phyloP scores from a whole-genome alignment of 2,329 filamentous ascomycete genomes.

The Paracorniculantispora psalliotae region DNA sequence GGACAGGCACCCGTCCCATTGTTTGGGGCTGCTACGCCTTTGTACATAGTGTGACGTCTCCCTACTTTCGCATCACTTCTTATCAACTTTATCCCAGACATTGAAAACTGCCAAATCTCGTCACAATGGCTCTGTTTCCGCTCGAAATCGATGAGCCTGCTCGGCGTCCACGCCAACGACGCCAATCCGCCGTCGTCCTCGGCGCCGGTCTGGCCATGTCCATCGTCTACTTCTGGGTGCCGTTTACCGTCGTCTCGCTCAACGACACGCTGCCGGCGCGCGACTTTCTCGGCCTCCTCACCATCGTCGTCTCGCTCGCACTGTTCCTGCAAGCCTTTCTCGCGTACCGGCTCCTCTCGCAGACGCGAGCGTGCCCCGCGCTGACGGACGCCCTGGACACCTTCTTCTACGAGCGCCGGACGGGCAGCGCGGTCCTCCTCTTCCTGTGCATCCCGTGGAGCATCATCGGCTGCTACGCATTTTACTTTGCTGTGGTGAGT shows the following conservation, averaged over 20 bases:
- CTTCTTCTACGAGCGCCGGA: conserved; percentile 3
- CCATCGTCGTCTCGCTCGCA: neutral
- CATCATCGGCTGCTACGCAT: neutral
- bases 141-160: neutral
- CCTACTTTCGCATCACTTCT: neutral
- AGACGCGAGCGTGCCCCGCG: neutral
- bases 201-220: neutral
- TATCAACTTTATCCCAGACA: too few species aligned
- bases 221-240: conserved; percentile 3
- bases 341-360: neutral
- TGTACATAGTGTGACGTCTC: neutral
- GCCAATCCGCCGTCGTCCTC: neutral
- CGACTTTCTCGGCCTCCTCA: neutral
- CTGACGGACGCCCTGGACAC: neutral
- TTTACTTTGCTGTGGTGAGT: neutral
- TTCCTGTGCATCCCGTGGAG: conserved; percentile 1
- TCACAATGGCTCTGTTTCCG: neutral
- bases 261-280: neutral
- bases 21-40: neutral
- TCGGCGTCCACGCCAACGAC: neutral
- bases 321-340: conserved; percentile 3
- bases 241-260: neutral
- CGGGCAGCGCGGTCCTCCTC: neutral
- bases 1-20: neutral
- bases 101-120: neutral